A percentile compares a stretch with the other conserved stretches of the same genome.
phyloP scores from a whole-genome alignment of 1,284 basidiomycete genomes.

The Leccinum angustisporum region DNA sequence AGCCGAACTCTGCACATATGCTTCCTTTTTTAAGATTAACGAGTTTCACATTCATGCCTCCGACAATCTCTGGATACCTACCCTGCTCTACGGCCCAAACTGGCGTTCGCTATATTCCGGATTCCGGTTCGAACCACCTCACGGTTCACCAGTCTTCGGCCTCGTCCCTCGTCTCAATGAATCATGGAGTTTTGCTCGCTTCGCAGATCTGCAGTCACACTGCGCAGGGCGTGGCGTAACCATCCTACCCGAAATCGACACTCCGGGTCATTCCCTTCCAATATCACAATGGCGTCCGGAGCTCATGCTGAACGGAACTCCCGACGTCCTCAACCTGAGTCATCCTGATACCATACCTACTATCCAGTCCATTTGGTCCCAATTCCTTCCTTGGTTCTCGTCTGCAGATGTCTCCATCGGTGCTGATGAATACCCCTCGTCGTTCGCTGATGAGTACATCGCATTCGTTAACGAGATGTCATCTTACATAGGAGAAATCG shows the following conservation, averaged over 20 bases:
- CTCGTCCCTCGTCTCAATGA: constrained; percentile 36
- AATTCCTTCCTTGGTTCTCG: constrained; percentile 41
- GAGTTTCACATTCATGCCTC: constrained; percentile 39
- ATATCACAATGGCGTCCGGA: constrained; percentile 41
- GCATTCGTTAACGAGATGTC: constrained; percentile 40
- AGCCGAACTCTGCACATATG: constrained; percentile 40
- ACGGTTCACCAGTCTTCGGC: constrained; percentile 27
- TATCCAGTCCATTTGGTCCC: constrained; percentile 38
- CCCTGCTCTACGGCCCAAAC: constrained; percentile 28
- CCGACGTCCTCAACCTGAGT: constrained; percentile 37
- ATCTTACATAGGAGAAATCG: constrained; percentile 26
- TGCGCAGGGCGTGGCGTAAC: constrained; percentile 36
- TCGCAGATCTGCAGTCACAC: constrained; percentile 33
- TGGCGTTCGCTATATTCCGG: constrained; percentile 37
- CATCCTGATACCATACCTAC: constrained; percentile 39
- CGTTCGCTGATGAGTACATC: constrained; percentile 37
- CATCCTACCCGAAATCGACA: constrained; percentile 40
- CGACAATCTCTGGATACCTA: constrained; percentile 38
- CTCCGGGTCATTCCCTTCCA: constrained; percentile 38
- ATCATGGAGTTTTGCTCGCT: constrained; percentile 32
- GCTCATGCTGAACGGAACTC: constrained; percentile 31
- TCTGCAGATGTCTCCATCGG: constrained; percentile 40
- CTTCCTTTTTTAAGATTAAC: constrained; percentile 41
- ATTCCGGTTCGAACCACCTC: constrained; percentile 38
- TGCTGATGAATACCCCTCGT: constrained; percentile 39